phyloP scores from a whole-genome alignment of 1,284 basidiomycete genomes.

The Microbotryomycetes sp. region DNA sequence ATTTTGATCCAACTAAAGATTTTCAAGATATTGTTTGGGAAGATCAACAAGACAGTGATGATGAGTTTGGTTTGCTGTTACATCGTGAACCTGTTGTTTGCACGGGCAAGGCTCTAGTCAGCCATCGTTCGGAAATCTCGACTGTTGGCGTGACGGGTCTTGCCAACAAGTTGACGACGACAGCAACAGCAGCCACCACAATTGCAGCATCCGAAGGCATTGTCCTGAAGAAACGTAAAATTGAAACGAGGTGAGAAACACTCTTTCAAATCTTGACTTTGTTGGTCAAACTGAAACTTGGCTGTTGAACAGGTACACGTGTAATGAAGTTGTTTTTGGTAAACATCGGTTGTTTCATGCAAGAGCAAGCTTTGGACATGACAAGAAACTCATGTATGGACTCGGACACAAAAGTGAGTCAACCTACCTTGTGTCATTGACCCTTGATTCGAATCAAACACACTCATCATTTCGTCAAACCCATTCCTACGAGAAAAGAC shows the following conservation, averaged over 20 bases:
- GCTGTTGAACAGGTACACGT: slow-evolving; percentile 17
- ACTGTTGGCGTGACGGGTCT: neutral
- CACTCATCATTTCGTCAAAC: neutral
- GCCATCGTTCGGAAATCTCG: neutral
- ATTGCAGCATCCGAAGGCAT: slow-evolving; percentile 12
- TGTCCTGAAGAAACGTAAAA: slow-evolving; percentile 22
- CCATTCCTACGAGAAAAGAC: slow-evolving; percentile 31
- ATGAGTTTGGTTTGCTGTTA: no score
- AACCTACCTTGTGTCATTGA: neutral
- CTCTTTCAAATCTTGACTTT: neutral
- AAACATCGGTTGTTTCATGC: slow-evolving; percentile 44
- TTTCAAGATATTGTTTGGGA: no score
- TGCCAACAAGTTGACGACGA: neutral
- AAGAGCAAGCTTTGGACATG: slow-evolving; percentile 24
- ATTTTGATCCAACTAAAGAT: no score
- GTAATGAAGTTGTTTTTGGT: slow-evolving; percentile 33
- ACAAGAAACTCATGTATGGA: slow-evolving; percentile 35
- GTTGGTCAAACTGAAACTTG: neutral
- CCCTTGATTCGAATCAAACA: neutral
- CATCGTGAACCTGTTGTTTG: neutral
- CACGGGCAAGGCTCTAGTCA: neutral
- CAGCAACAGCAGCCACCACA: neutral
- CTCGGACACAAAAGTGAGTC: slow-evolving; percentile 40
- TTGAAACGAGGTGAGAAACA: slow-evolving; percentile 2
- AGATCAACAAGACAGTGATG: no score